Percentiles rank a stretch among this genome's conserved stretches.
These are phyloP conservation scores for Chrysoporthe puriensis DNA, from an alignment of 2,329 filamentous ascomycete species.

Conservation along the genomic window DNA sequence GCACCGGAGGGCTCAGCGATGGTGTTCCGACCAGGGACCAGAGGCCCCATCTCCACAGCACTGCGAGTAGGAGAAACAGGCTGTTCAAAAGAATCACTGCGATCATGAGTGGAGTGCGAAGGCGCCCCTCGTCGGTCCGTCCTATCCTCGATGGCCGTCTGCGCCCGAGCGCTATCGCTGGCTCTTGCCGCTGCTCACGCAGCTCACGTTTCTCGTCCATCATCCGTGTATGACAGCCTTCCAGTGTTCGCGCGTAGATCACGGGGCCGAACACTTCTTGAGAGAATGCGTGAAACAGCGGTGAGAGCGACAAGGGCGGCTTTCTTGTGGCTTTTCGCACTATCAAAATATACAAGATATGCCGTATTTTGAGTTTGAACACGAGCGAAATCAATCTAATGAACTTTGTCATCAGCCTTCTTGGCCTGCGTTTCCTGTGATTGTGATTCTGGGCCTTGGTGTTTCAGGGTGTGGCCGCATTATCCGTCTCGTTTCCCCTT, in stretches of 20 bases:
- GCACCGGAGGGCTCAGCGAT: not conserved
- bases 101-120: not conserved
- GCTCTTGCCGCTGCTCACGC: not conserved
- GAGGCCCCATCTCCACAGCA: not conserved
- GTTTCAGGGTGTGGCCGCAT: not conserved
- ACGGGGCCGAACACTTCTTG: not conserved
- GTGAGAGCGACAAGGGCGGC: not conserved
- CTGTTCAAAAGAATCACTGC: conserved; percentile 8
- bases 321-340: not conserved
- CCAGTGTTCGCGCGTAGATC: not conserved
- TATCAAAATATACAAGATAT: not conserved
- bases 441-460: not conserved
- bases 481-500: conserved; percentile 1
- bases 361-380: not conserved
- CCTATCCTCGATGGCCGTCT: conserved; percentile 8
- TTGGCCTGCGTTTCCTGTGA: too few relatives aligned
- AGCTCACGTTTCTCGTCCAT: not conserved
- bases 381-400: not conserved
- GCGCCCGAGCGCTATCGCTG: not conserved
- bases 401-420: not conserved
- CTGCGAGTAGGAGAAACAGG: not conserved
- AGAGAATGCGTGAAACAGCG: not conserved
- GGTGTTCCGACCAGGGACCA: not conserved
- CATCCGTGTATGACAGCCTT: not conserved
- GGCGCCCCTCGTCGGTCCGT: conserved; percentile 9